Conservation (phyloP, 1,284 basidiomycete species). For the Cryptococcus wingfieldii region DNA sequence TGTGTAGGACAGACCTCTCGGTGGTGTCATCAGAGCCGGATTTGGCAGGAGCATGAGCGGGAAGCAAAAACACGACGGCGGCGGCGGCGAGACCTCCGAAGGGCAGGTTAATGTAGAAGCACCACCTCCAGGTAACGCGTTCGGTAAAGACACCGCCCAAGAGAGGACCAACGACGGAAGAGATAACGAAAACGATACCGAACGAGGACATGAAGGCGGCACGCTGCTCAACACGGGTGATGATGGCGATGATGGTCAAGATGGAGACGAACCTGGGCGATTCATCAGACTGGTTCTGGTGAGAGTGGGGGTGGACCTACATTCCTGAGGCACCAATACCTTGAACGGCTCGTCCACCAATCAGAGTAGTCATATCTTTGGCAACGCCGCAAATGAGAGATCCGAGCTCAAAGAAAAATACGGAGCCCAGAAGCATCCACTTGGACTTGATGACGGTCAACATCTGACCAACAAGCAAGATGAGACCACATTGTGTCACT, state of each 20-base stretch:
- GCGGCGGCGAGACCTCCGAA: conserved; percentile 42
- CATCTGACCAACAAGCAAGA: conserved; percentile 49
- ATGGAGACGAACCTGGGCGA: conserved; percentile 47
- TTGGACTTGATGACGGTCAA: conserved; percentile 51
- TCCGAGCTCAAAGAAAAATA: conserved; percentile 53
- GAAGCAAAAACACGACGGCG: conserved; percentile 49
- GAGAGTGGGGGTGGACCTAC: not conserved
- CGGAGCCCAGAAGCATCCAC: conserved; percentile 50
- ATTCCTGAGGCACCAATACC: conserved; percentile 30
- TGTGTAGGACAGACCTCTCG: conserved; percentile 17
- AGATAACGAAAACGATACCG: conserved; percentile 47
- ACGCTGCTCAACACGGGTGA: conserved; percentile 49
- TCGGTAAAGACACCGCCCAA: conserved; percentile 52
- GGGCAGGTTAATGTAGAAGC: conserved; percentile 54
- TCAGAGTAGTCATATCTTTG: conserved; percentile 47
- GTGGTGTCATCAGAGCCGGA: conserved; percentile 52
- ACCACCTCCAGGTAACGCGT: conserved; percentile 50
- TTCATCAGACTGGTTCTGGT: conserved; percentile 5
- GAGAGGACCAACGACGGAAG: conserved; percentile 44
- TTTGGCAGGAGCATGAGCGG: conserved; percentile 53
- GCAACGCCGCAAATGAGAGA: conserved; percentile 55
- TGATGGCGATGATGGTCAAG: conserved; percentile 50
- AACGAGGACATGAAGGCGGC: conserved; percentile 46
- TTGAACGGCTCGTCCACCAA: conserved; percentile 54
- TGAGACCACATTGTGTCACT: conserved; percentile 48